A percentile compares a stretch with the other conserved stretches of the same genome.
phyloP scores from a whole-genome alignment of 768 basidiomycete species.

The Russula foetens region DNA sequence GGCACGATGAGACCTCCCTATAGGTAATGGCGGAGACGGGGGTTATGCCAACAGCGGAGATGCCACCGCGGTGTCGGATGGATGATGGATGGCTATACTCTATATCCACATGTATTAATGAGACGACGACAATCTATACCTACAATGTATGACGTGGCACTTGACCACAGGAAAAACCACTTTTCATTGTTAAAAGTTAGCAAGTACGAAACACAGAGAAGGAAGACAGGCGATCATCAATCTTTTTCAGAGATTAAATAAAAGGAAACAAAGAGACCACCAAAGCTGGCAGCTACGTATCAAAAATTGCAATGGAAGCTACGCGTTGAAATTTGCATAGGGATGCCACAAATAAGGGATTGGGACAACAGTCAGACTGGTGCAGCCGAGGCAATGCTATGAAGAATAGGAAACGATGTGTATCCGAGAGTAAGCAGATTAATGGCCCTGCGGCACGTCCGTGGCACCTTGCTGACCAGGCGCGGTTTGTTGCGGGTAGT shows the following conservation, averaged over 20 bases:
- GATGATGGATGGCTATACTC: neutral
- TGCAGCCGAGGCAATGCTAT: slow-evolving; percentile 7
- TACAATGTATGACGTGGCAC: neutral
- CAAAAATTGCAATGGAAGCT: neutral
- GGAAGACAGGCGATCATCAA: neutral
- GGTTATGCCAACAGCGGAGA: slow-evolving; percentile 11
- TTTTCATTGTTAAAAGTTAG: slow-evolving; percentile 13
- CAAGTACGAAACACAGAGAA: slow-evolving; percentile 2
- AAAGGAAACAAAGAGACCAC: slow-evolving; percentile 1
- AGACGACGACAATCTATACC: neutral
- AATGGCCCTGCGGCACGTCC: slow-evolving; percentile 34
- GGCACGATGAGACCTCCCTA: neutral
- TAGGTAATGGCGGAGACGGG: slow-evolving; percentile 13
- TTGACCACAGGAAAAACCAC: neutral
- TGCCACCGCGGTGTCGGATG: neutral
- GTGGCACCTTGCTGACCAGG: slow-evolving; percentile 49
- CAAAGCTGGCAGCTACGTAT: slow-evolving; percentile 8
- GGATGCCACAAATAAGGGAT: neutral
- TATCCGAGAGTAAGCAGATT: slow-evolving; percentile 6
- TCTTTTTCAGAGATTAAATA: slow-evolving; percentile 24
- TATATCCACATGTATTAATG: neutral
- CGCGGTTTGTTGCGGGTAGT: slow-evolving; percentile 68
- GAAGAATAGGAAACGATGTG: neutral
- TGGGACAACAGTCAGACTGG: slow-evolving; percentile 12
- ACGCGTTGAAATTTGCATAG: slow-evolving; percentile 9